These are phyloP conservation scores for Canariomyces notabilis DNA, from an alignment of 2,329 filamentous ascomycete species.

Conservation along the genomic window DNA sequence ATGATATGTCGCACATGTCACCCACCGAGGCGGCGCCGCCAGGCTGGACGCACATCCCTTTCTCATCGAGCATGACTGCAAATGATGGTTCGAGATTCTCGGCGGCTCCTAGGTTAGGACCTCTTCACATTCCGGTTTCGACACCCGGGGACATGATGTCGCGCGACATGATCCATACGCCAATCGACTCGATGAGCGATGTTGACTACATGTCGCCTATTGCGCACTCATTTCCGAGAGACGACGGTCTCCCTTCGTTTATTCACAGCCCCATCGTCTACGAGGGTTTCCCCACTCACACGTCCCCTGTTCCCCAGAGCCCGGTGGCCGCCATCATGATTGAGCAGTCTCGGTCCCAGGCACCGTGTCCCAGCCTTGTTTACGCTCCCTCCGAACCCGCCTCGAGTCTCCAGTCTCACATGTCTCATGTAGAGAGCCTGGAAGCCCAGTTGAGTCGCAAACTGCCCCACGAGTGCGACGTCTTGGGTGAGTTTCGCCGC, in stretches of 20 bases:
- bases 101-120: slow-evolving; percentile 38
- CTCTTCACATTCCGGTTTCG: slow-evolving; percentile 34
- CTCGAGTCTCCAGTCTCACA: slow-evolving; percentile 55
- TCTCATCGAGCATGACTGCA: slow-evolving; percentile 38
- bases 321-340: slow-evolving; percentile 52
- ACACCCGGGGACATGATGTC: slow-evolving; percentile 44
- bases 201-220: slow-evolving; percentile 56
- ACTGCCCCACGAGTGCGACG: slow-evolving; percentile 51
- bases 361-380: slow-evolving; percentile 56
- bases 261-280: slow-evolving; percentile 53
- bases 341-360: slow-evolving; percentile 50
- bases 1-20: slow-evolving; percentile 49
- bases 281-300: slow-evolving; percentile 49
- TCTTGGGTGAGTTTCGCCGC: slow-evolving; percentile 47
- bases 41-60: slow-evolving; percentile 44
- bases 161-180: slow-evolving; percentile 46
- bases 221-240: slow-evolving; percentile 48
- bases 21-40: slow-evolving; percentile 41
- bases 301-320: slow-evolving; percentile 51
- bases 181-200: slow-evolving; percentile 57
- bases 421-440: slow-evolving; percentile 45
- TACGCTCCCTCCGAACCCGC: slow-evolving; percentile 57
- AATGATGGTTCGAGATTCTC: slow-evolving; percentile 40
- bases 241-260: slow-evolving; percentile 42
- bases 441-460: slow-evolving; percentile 51